These are phyloP conservation scores for Nothophytophthora sp. DNA, from an alignment of 352 stramenopile genomes.

Conservation along the genomic window DNA sequence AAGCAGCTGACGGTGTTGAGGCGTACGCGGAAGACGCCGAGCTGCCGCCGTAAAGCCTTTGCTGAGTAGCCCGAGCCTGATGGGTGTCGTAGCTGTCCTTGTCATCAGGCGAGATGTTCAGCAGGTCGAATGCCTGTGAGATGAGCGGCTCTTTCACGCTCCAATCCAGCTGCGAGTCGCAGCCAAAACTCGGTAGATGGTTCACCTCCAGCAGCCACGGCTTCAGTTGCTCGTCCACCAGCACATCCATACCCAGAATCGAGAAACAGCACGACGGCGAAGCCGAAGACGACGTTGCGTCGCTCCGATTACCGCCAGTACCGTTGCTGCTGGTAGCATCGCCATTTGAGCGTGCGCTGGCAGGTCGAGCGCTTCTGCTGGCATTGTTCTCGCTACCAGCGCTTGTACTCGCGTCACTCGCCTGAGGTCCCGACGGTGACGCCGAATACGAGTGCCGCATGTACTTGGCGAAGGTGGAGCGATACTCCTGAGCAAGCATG, in stretches of 20 bases:
- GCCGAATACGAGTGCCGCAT: slow-evolving; percentile 55
- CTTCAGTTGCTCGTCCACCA: slow-evolving; percentile 94
- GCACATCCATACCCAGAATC: slow-evolving; percentile 96
- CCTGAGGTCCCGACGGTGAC: slow-evolving; percentile 17
- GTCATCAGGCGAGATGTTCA: slow-evolving; percentile 81
- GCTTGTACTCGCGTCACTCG: slow-evolving; percentile 3
- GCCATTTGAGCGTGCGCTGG: slow-evolving; percentile 13
- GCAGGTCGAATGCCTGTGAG: slow-evolving; percentile 89
- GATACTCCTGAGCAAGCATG: slow-evolving; percentile 93
- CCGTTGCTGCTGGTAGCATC: slow-evolving; percentile 1
- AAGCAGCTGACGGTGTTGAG: slow-evolving; percentile 15
- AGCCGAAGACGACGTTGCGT: slow-evolving; percentile 6
- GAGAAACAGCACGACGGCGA: slow-evolving; percentile 84
- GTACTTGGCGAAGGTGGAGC: slow-evolving; percentile 85
- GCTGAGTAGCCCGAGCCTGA: slow-evolving; percentile 60
- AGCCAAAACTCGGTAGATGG: slow-evolving; percentile 95
- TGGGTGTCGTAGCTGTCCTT: slow-evolving; percentile 76
- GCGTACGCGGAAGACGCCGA: slow-evolving; percentile 1
- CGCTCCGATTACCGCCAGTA: slow-evolving; percentile 1
- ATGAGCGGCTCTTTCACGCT: slow-evolving; percentile 96
- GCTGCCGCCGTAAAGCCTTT: slow-evolving; percentile 55
- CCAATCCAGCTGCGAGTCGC: slow-evolving; percentile 94
- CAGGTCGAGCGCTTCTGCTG: slow-evolving; percentile 15
- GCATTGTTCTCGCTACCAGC: background rate
- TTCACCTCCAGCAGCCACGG: slow-evolving; percentile 98